Percentiles rank a stretch among this genome's conserved stretches.
These are phyloP conservation scores for Serpula lacrymans DNA, from an alignment of 768 basidiomycete genomes.

Conservation along the genomic window DNA sequence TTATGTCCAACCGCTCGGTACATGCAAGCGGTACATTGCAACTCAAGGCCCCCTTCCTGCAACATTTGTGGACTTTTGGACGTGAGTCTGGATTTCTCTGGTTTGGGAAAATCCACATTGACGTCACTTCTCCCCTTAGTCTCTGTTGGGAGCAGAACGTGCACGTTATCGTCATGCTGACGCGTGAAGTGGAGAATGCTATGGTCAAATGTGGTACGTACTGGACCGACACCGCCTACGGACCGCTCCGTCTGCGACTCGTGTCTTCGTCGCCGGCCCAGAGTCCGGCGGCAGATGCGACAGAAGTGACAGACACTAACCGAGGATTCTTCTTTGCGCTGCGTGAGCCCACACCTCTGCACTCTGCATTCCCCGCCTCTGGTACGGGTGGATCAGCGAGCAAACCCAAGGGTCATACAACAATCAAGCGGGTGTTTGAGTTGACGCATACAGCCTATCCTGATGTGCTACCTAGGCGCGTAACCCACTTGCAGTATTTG, in stretches of 20 bases:
- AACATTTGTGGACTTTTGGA: conserved; percentile 94
- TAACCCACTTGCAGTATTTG: conserved; percentile 89
- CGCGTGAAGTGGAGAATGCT: conserved; percentile 84
- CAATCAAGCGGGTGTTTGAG: conserved; percentile 63
- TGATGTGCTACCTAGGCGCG: conserved; percentile 52
- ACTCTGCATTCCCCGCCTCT: conserved; percentile 9
- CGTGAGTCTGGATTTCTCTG: conserved; percentile 47
- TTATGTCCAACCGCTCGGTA: conserved; percentile 83
- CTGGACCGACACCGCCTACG: conserved; percentile 72
- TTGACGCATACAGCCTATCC: conserved; percentile 64
- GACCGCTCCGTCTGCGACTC: conserved; percentile 61
- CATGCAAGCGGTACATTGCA: conserved; percentile 83
- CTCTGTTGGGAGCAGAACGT: conserved; percentile 94
- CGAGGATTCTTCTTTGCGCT: conserved; percentile 40
- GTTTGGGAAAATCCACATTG: conserved; percentile 1
- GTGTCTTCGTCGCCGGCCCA: conserved; percentile 41
- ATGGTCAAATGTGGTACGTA: conserved; percentile 90
- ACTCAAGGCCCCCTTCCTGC: conserved; percentile 92
- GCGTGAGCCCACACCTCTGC: conserved; percentile 19
- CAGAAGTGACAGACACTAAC: conserved; percentile 32
- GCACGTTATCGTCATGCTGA: conserved; percentile 95
- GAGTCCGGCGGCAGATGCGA: conserved; percentile 30
- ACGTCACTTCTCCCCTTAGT: conserved; percentile 30
- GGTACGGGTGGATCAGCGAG: conserved; percentile 11
- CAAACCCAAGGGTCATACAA: conserved; percentile 25